Evolutionary conservation across 225 moss, liverwort and hornwort species (phyloP).

Genomic region (Takakia lepidozioides): DNA sequence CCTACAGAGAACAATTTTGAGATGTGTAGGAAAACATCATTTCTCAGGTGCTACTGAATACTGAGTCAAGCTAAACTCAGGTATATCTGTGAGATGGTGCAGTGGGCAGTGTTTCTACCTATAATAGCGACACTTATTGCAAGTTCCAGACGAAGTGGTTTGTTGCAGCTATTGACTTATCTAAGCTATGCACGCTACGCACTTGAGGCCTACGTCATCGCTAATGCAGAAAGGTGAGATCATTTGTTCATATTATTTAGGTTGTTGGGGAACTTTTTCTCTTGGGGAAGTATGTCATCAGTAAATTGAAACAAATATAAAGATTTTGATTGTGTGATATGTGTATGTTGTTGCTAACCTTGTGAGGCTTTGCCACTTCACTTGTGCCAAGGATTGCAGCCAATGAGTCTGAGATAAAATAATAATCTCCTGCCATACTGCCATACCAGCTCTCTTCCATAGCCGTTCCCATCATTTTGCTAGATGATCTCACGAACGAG

Average conservation of each 20-base stretch:
- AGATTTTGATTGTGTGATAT: not conserved
- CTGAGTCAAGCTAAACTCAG: no score
- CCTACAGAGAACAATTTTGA: no score
- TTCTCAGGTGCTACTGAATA: no score
- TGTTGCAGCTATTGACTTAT: slow-evolving; percentile 27
- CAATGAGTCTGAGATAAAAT: no score
- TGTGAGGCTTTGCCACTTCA: not conserved
- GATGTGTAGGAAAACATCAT: no score
- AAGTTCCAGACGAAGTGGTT: slow-evolving; percentile 31
- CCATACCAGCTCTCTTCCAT: no score
- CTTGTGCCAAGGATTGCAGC: not conserved
- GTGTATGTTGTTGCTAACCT: not conserved
- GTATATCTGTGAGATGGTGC: slow-evolving; percentile 27
- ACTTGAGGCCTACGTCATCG: slow-evolving; percentile 77
- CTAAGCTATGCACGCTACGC: slow-evolving; percentile 77
- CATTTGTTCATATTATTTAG: not conserved
- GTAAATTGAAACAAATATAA: not conserved
- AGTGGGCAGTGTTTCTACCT: slow-evolving; percentile 87
- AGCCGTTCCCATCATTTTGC: no score
- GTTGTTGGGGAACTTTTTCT: not conserved
- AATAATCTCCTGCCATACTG: no score
- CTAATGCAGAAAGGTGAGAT: slow-evolving; percentile 69
- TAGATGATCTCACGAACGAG: no score
- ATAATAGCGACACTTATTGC: slow-evolving; percentile 75
- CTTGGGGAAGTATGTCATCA: not conserved